Evolutionary conservation across 257 asterid genomes (phyloP).

Genomic region (Petrea volubilis): DNA sequence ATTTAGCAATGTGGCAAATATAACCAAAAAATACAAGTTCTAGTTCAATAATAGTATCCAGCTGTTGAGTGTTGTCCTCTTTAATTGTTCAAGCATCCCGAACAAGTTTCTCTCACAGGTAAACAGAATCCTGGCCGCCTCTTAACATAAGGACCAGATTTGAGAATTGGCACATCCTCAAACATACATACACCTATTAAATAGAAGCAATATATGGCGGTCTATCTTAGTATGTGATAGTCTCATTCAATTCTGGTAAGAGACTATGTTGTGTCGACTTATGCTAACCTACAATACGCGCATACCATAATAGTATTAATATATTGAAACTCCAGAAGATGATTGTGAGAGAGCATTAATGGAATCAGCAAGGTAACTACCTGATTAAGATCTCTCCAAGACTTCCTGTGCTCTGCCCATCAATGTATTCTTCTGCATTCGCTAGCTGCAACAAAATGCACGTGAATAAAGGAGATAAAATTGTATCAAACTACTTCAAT

Average conservation of each 20-base stretch:
- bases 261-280: not conserved
- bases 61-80: too few species aligned
- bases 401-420: constrained; percentile 82
- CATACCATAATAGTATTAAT: not conserved
- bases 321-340: not conserved
- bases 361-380: not conserved
- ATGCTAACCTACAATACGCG: not conserved
- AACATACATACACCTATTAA: not conserved
- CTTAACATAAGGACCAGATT: not conserved
- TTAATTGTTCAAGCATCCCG: not conserved
- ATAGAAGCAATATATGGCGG: not conserved
- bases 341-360: not conserved
- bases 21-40: not conserved
- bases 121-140: not conserved
- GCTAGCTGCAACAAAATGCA: constrained; percentile 63
- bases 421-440: constrained; percentile 86
- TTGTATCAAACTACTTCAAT: not conserved
- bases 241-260: not conserved
- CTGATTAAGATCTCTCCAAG: constrained; percentile 93
- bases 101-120: not conserved
- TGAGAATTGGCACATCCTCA: not conserved
- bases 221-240: not conserved
- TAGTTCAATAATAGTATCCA: not conserved
- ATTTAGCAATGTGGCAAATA: not conserved
- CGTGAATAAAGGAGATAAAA: not conserved